Evolutionary conservation across 495 filamentous ascomycete species (phyloP), one percentile per base, ranked within the genome.

Genomic region (Daldinia decipiens): DNA sequence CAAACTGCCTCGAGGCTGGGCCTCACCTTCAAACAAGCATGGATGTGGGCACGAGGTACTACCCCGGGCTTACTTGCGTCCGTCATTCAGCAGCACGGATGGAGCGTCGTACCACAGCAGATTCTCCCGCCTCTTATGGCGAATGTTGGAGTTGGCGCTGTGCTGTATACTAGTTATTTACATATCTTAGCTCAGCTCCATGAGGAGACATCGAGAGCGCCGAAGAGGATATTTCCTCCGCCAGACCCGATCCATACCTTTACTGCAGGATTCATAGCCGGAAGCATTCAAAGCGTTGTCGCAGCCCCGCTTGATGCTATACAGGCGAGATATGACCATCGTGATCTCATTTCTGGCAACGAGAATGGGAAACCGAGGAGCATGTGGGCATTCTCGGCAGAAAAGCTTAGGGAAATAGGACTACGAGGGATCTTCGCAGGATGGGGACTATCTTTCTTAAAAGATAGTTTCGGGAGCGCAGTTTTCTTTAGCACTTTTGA

Each of bases 281-380:
- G 94, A 0, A 84, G 87, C 11, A 81, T 97, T 9, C 93, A 96
- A 77, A 93, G 90, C 27, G 73, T 97, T 27, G 79, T 95, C 24
- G 94, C 93, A 0, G 93, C 94, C 0, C 94, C 94, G 1, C 82
- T 97, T n/a, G 94, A 97, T 76, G 94, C 94, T 4, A 84, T 97
- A 6, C 91, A 94, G 75, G 88, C 93, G 26, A 87, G 93, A 47
- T 91, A 93, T 68, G 88, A 90, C 54, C 89, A 90, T 47, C 83
- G 81, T 54, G 90, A 93, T 52, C 86, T 93, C 67, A 80, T 92
- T 7, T 82, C 87, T 62, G 87, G 88, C 6, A 87, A 86, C 2
- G 62, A 52, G 52, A 54, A 67, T 32, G 68, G 73, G n/a, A 72
- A 74, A 62, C 92, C 93, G 69, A 87, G 84, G 67, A 93, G 86